Base-by-base conservation (phyloP, 2,329 filamentous ascomycete genomes). In the Hymenoscyphus repandus region DNA sequence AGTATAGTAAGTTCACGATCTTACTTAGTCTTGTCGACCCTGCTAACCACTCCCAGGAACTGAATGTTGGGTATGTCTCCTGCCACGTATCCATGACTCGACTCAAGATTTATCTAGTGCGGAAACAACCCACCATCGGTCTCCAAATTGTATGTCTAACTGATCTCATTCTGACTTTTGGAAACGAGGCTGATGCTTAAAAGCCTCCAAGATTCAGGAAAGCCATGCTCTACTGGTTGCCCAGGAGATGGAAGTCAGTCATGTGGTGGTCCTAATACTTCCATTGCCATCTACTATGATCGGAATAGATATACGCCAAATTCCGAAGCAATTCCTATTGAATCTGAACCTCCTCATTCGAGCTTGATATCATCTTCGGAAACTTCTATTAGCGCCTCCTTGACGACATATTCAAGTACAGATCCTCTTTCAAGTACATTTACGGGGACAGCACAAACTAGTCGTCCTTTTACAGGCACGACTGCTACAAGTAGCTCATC, bases 201-300 rank as follows among this genome's bases (percentile, higher is more conserved):
- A 27, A 59, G 52, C 47, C 54, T 57, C 17, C 53, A 50, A 10
- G 62, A 64, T 10, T 59, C 56, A 6, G 43, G 59, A 9, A 60
- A 60, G 31, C 53, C 56, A 30, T 61, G 57, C 27, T 36, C 50
- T 7, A 55, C 55, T 11, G 56, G 50, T 32, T 61, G 57, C 34
- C 57, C 57, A 1, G 56, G 56, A 31, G 57, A 60, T 49, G 37
- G 20, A 5, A 53, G 51, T 3, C 56, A 58, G 27, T 50, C 59
- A 27, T 58, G 57, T 39, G 56, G 58, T 50, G 68, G 68, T 4
- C 57, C 66, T 34, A 61, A 62, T 2, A 62, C 58, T 2, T 69
- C 62, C 42, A 55, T 69, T 49, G 68, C 62, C n/a, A 42, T 66
- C 20, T 68, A 64, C 48, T 66, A 66, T 33, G 64, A 68, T 48